Evolutionary conservation across 805 yeast species (phyloP).

Genomic region (Ogataea trehaloabstinens): DNA sequence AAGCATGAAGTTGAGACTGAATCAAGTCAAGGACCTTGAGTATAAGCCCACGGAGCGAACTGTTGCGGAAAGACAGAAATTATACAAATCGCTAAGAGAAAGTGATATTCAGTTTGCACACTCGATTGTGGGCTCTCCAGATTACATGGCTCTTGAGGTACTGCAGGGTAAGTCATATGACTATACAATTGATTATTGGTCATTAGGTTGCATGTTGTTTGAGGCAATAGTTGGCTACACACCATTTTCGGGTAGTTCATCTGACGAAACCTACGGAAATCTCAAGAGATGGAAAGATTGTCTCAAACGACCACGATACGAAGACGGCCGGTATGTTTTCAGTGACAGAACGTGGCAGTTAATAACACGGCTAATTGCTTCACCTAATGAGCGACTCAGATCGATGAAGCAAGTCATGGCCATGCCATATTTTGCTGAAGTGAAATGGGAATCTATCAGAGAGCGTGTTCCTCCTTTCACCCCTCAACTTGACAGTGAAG

Average conservation of each 20-base stretch:
- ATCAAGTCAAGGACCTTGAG: constrained; percentile 69
- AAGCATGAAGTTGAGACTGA: constrained; percentile 73
- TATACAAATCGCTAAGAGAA: constrained; percentile 76
- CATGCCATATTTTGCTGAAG: constrained; percentile 80
- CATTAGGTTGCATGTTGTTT: constrained; percentile 94
- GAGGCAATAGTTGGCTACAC: constrained; percentile 97
- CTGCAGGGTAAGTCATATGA: constrained; percentile 91
- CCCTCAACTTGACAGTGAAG: constrained; percentile 94
- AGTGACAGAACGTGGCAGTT: constrained; percentile 96
- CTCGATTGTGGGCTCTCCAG: constrained; percentile 97
- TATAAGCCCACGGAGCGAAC: constrained; percentile 67
- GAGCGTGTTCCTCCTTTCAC: constrained; percentile 85
- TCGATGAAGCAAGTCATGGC: constrained; percentile 77
- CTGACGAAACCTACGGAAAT: constrained; percentile 93
- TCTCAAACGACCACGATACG: constrained; percentile 84
- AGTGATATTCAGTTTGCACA: constrained; percentile 85
- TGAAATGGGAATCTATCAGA: constrained; percentile 73
- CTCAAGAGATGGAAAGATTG: constrained; percentile 90
- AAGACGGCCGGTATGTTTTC: constrained; percentile 87
- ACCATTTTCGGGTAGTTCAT: constrained; percentile 90
- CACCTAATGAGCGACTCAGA: constrained; percentile 71
- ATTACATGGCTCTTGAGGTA: constrained; percentile 98
- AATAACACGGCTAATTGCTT: constrained; percentile 74
- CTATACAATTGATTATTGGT: constrained; percentile 98
- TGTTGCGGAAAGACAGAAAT: constrained; percentile 80